Percentiles rank a stretch among this genome's conserved stretches.
Evolutionary conservation across 2,329 filamentous ascomycete genomes (phyloP).

Genomic region (Paecilomyces variotii): DNA sequence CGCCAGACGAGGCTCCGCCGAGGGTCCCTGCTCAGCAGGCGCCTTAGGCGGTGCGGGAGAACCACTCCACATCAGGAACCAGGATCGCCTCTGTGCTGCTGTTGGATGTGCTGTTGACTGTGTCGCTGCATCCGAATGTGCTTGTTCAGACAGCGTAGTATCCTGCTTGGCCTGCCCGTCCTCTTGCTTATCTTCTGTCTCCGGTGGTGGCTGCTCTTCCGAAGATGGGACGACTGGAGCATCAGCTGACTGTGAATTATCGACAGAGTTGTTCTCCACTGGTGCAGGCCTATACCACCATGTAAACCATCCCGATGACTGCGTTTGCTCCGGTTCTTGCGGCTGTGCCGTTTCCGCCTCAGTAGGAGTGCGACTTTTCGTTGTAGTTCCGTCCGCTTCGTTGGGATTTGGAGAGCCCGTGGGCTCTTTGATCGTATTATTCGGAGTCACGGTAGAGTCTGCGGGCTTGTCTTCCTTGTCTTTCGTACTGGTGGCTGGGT

Average conservation of each 20-base stretch:
- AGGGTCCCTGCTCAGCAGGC: conserved; percentile 11
- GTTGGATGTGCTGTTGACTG: conserved; percentile 5
- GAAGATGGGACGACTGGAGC: conserved; percentile 3
- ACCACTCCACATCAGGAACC: conserved; percentile 39
- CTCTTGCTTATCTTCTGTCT: not conserved
- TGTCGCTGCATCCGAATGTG: not conserved
- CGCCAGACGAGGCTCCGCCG: conserved; percentile 8
- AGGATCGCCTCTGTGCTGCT: conserved; percentile 28
- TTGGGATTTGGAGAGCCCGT: not conserved
- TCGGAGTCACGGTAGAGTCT: conserved; percentile 6
- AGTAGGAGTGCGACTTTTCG: not conserved
- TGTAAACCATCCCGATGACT: conserved; percentile 24
- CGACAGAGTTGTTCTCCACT: conserved; percentile 5
- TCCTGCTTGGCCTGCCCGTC: not conserved
- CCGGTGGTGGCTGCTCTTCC: not conserved
- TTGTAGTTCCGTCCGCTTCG: not conserved
- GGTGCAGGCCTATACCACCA: conserved; percentile 27
- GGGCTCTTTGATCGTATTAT: conserved; percentile 6
- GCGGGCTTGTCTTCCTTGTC: conserved; percentile 12
- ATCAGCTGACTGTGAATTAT: conserved; percentile 9
- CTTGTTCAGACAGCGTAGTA: not conserved
- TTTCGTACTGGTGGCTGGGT: conserved; percentile 11
- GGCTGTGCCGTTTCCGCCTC: not conserved
- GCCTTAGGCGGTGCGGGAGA: conserved; percentile 15
- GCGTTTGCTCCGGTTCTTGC: not conserved